Conservation (phyloP, 2,329 filamentous ascomycete genomes). For the Triangularia verruculosa region DNA sequence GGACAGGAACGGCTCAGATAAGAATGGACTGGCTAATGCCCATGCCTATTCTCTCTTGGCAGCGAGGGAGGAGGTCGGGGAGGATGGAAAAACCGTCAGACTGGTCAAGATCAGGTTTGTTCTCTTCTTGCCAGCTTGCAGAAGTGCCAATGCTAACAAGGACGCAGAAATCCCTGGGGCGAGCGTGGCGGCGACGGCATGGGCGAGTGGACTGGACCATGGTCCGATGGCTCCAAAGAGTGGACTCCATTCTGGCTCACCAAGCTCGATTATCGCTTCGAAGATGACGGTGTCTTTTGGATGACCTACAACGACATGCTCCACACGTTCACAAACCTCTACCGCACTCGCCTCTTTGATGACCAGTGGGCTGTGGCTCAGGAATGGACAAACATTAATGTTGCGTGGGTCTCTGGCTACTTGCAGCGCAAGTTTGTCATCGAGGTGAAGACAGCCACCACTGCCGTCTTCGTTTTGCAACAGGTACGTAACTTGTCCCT, state of each 20-base stretch:
- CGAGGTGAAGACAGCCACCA: constrained; percentile 52
- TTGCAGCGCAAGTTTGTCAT: constrained; percentile 60
- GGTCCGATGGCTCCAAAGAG: constrained; percentile 58
- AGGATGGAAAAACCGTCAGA: constrained; percentile 27
- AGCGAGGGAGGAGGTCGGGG: constrained; percentile 46
- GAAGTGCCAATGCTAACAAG: constrained; percentile 41
- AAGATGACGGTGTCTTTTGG: constrained; percentile 62
- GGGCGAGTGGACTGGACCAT: constrained; percentile 59
- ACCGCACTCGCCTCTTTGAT: constrained; percentile 61
- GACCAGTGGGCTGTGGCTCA: constrained; percentile 57
- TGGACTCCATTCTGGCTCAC: constrained; percentile 57
- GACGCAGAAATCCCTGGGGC: constrained; percentile 52
- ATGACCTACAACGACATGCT: constrained; percentile 61
- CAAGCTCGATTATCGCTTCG: constrained; percentile 58
- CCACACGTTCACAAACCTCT: constrained; percentile 59
- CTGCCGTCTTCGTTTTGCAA: constrained; percentile 57
- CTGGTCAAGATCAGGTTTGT: constrained; percentile 4
- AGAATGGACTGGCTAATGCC: constrained; percentile 56
- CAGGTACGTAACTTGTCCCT: neutral
- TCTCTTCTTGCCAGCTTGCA: neutral
- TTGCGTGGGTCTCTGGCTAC: constrained; percentile 61
- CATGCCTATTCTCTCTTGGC: constrained; percentile 61
- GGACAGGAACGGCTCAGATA: constrained; percentile 52
- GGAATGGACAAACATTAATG: constrained; percentile 59
- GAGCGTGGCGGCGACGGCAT: constrained; percentile 38